Evolutionary conservation across 495 filamentous ascomycete species (phyloP), one percentile per base, ranked within the genome.

Genomic region (Penicillium daleae): DNA sequence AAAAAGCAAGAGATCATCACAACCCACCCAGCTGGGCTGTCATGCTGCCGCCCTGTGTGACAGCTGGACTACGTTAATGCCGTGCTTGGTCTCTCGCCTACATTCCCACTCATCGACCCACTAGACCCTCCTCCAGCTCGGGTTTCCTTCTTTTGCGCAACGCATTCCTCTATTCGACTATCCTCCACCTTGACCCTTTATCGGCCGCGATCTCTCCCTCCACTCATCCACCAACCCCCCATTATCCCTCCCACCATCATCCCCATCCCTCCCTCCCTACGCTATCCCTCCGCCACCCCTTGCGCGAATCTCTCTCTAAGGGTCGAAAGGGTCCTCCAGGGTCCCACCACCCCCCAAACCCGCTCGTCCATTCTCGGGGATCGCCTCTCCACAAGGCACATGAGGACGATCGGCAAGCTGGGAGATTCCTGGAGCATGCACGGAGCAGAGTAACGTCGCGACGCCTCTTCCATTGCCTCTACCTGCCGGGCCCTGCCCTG

Each of bases 401-500:
- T 76, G 76, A 80, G 71, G 73, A 68, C 70, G 74, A 78, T 76
- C 76, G 71, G 71, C 78, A 71, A 67, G 64, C 69, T 77, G 74
- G 71, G 74, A 79, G 73, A 71, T 79, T 80, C 73, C 73, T 78
- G 77, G 77, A 75, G 77, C 75, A 80, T 79, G 79, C 77, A 79
- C 78, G 76, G 77, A 78, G 79, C 69, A 71, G 73, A 78, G 77
- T 76, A 77, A 76, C 68, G 58, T 75, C 71, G 71, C 72, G 67
- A 69, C 71, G 70, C 62, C 65, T 65, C 63, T 19, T 62, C 56
- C 67, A 70, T 71, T 74, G 69, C 67, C 70, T 74, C 69, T 66
- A 22, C 7, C 21, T 46, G 42, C 68, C 73, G 66, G 70, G 66
- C 66, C 68, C 49, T 56, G 61, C 40, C 69, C 62, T 66, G 58